Percentiles rank a stretch among this genome's conserved stretches.
phyloP scores from a whole-genome alignment of 495 filamentous ascomycete species.

The Thozetella sp. region DNA sequence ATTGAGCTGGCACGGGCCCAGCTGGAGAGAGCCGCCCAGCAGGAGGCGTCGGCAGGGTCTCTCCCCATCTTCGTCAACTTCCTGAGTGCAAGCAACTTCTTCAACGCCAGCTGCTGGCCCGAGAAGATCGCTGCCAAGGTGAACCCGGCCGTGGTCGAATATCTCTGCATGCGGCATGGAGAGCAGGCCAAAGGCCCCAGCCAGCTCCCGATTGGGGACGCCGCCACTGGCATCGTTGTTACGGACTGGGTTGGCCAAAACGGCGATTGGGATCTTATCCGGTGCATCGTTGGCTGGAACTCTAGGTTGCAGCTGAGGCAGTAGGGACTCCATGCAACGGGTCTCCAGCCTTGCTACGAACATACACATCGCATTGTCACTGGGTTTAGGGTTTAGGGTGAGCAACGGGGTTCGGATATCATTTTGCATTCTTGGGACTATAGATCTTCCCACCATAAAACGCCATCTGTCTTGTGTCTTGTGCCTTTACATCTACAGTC shows the following conservation, averaged over 20 bases:
- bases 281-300: conserved; percentile 92
- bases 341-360: background rate
- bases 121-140: conserved; percentile 89
- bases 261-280: conserved; percentile 92
- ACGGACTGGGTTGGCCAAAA: conserved; percentile 89
- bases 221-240: conserved; percentile 87
- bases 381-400: no score
- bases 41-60: conserved; percentile 19
- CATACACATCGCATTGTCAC: conserved; percentile 2
- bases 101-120: conserved; percentile 88
- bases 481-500: no score
- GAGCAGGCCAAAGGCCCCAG: conserved; percentile 40
- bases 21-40: conserved; percentile 68
- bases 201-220: conserved; percentile 62
- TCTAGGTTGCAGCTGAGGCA: conserved; percentile 61
- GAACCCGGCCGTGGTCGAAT: conserved; percentile 85
- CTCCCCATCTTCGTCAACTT: conserved; percentile 90
- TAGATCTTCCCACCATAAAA: no score
- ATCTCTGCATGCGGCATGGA: conserved; percentile 72
- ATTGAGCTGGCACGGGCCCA: conserved; percentile 72
- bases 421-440: no score
- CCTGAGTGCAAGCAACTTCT: conserved; percentile 89
- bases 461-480: no score
- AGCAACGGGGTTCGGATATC: no score
- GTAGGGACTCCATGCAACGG: conserved; percentile 8